Base-by-base conservation (phyloP, 345 rosid genomes). In the Iberis pinnata region DNA sequence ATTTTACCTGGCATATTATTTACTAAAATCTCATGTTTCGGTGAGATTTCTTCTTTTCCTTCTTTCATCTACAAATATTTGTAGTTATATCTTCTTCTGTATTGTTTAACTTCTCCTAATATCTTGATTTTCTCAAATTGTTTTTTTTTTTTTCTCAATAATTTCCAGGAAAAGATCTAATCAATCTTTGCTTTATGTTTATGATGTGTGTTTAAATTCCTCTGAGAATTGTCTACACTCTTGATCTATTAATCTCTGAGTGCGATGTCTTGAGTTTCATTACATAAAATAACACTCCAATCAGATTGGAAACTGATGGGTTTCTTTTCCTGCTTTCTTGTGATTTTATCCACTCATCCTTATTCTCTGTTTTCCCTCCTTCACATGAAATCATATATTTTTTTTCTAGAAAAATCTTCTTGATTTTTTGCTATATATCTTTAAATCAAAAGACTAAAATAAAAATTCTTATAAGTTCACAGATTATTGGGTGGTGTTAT, bases 361-460 rank as follows among this genome's bases (percentile, higher is more conserved):
- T 41, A 33, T 47, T 68, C 67, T 68, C 66, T 68, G 61, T 59
- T 60, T 59, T 59, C 9, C 76, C 56, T 26, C 33, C 56, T 56
- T 69, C 80, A 73, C 88, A 82, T 82, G 60, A 79, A 82, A 82
- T 79, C 75, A 29, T 29, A 71, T 80, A 68, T 36, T 17, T 17
- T n/a, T 12, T 9, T 26, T 56, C 53, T 41, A 48, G 47, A 33
- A 47, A 33, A 38, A 20, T 58, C 58, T 58, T 37, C 29, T 25
- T 27, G n/a, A 5, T 37, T 22, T 44, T 24, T 43, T 49, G 47
- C 29, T 26, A 4, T 8, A 26, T 26, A 4, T 26, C 29, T 29
- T 29, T 9, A 29, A 29, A 29, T 29, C 33, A n/a, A n/a, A n/a
- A n/a, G n/a, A n/a, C n/a, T n/a, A n/a, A n/a, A n/a, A n/a, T n/a